phyloP scores from a whole-genome alignment of 2,329 filamentous ascomycete genomes.

The Phaeophleospora eucalypticola region DNA sequence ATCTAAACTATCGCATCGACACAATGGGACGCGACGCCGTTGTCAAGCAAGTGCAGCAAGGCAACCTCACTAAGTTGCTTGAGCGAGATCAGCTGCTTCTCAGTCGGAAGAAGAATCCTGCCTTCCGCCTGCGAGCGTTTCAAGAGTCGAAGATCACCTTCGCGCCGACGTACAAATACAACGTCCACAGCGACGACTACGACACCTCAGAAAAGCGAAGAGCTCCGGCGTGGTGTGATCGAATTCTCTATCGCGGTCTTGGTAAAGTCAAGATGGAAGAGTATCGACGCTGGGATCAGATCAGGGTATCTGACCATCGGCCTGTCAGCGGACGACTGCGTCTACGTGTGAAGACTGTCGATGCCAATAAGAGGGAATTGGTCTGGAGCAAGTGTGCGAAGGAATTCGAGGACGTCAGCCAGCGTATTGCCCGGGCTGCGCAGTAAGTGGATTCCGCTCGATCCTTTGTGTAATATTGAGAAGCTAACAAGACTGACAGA shows the following conservation, averaged over 20 bases:
- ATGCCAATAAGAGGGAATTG: constrained; percentile 57
- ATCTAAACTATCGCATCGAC: constrained; percentile 97
- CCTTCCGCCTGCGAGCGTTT: constrained; percentile 83
- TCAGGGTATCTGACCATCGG: constrained; percentile 85
- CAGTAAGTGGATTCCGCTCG: constrained; percentile 61
- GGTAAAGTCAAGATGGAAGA: constrained; percentile 82
- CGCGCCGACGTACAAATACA: constrained; percentile 96
- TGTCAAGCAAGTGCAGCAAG: constrained; percentile 74
- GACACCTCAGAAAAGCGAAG: constrained; percentile 86
- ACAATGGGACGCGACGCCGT: constrained; percentile 93
- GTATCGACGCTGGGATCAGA: constrained; percentile 76
- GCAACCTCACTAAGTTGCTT: constrained; percentile 79
- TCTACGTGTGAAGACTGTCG: constrained; percentile 78
- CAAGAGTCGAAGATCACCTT: constrained; percentile 89
- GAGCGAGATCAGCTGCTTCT: constrained; percentile 92
- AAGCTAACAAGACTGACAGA: constrained; percentile 37
- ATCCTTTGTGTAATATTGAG: too few relatives aligned
- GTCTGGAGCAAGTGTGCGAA: constrained; percentile 37
- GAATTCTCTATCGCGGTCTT: constrained; percentile 77
- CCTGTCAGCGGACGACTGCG: constrained; percentile 84
- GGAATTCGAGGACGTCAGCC: constrained; percentile 68
- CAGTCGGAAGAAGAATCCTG: constrained; percentile 81
- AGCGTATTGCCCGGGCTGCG: constrained; percentile 64
- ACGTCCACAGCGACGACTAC: constrained; percentile 90
- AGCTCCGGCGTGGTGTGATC: constrained; percentile 93